Evolutionary conservation across 495 filamentous ascomycete genomes (phyloP), one percentile per base, ranked within the genome.

Genomic region (Tuber umbilicatum): DNA sequence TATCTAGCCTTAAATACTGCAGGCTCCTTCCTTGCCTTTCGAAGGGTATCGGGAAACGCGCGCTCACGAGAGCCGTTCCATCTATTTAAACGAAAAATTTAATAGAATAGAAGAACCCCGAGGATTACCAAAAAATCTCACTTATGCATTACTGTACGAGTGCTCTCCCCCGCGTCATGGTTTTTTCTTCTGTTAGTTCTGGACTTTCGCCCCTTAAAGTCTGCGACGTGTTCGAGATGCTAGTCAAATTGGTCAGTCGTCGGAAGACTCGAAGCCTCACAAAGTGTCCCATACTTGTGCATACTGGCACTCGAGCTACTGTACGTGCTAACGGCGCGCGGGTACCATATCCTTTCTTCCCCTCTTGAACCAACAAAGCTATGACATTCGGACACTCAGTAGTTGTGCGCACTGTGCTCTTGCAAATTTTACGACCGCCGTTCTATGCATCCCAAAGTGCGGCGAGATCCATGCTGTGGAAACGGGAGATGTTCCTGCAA

Each of bases 61-160:
- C 55, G 55, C 55, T 64, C 55, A 64, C 55, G 55, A 35, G 55
- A 35, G 19, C 55, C 27, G 55, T 64, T 64, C 12, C 55, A 35
- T 64, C 55, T 64, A 64, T 64, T 64, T 64, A 64, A 64, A 31
- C 55, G 7, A 64, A 64, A 64, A 45, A 45, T 45, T 45, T 45
- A 45, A 14, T 35, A 16, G 12, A 35, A 35, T 64, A 64, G 27
- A 64, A 64, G 27, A 64, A 64, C 31, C 14, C 6, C 16, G 14
- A 35, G 27, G 16, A 14, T 35, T 64, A 35, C 27, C 27, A 31
- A 64, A 64, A 64, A 17, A 19, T 31, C 3, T 35, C 55, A 64
- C 27, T 64, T 64, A 31, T 35, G 55, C 55, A 16, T 35, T 27
- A n/a, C n/a, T 4, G 14, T 17, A 45, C 42, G 3, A 2, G 43